Evolutionary conservation across 805 yeast genomes (phyloP).

Genomic region (Starmera quercuum): DNA sequence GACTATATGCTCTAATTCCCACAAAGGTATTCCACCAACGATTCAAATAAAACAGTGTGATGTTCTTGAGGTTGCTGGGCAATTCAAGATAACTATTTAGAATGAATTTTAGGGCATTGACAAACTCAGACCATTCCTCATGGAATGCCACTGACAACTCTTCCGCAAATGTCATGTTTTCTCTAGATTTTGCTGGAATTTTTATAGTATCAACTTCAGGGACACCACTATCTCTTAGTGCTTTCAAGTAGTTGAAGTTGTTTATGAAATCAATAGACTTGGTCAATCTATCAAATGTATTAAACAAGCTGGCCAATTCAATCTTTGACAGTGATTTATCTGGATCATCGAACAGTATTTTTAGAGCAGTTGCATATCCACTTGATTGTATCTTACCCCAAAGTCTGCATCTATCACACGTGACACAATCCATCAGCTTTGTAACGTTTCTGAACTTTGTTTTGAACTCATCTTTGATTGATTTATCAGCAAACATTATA

Average conservation of each 20-base stretch:
- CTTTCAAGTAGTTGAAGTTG: constrained; percentile 55
- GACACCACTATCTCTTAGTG: constrained; percentile 5
- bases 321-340: constrained; percentile 59
- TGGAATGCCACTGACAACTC: constrained; percentile 36
- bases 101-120: constrained; percentile 58
- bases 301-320: constrained; percentile 84
- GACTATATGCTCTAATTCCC: constrained; percentile 37
- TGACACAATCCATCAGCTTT: constrained; percentile 95
- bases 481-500: constrained; percentile 38
- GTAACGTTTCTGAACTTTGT: constrained; percentile 83
- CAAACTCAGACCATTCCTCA: constrained; percentile 43
- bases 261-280: constrained; percentile 73
- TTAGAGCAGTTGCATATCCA: constrained; percentile 95
- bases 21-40: constrained; percentile 69
- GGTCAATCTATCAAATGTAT: constrained; percentile 88
- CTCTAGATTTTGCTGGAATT: constrained; percentile 2
- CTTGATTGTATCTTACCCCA: constrained; percentile 98
- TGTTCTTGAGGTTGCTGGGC: constrained; percentile 53
- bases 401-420: constrained; percentile 93
- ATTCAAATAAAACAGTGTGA: constrained; percentile 39
- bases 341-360: constrained; percentile 69
- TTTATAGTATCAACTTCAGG: too few relatives aligned
- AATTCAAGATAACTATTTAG: constrained; percentile 57
- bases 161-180: constrained; percentile 1
- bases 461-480: constrained; percentile 81